Conservation (phyloP, 306 rosid genomes). For the Geum urbanum region DNA sequence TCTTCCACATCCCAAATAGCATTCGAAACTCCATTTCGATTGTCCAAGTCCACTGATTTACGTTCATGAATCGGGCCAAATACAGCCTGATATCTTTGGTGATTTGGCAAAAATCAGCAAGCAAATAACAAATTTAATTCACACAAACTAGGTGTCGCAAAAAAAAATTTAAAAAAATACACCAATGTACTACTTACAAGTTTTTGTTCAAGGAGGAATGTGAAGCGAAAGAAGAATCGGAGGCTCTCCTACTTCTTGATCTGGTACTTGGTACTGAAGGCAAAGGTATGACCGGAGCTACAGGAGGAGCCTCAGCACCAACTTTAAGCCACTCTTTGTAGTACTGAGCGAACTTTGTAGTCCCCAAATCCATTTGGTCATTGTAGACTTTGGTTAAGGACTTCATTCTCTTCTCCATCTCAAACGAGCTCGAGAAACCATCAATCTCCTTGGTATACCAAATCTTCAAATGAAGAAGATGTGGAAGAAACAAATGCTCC, state of each 20-base stretch:
- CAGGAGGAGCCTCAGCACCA: constrained; percentile 53
- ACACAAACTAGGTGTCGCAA: neutral
- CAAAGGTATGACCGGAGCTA: constrained; percentile 54
- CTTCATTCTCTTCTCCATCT: constrained; percentile 46
- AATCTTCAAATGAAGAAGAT: constrained; percentile 70
- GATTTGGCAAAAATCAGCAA: constrained; percentile 26
- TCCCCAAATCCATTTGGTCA: constrained; percentile 57
- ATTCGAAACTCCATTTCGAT: constrained; percentile 30
- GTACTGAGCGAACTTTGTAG: constrained; percentile 63
- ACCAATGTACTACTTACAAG: constrained; percentile 47
- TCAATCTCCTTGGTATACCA: constrained; percentile 61
- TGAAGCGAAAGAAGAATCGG: constrained; percentile 57
- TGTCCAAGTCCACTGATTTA: constrained; percentile 26
- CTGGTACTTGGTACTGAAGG: constrained; percentile 45
- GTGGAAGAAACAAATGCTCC: constrained; percentile 89
- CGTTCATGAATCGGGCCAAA: constrained; percentile 53
- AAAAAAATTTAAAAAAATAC: neutral
- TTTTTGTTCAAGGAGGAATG: constrained; percentile 49
- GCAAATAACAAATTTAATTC: constrained; percentile 16
- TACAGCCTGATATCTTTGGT: constrained; percentile 56
- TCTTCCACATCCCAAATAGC: constrained; percentile 22
- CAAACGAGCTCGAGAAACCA: constrained; percentile 27
- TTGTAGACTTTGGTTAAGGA: constrained; percentile 43
- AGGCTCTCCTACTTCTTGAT: constrained; percentile 50
- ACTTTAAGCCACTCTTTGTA: constrained; percentile 76